Conservation (phyloP, 2,329 filamentous ascomycete genomes). For the Mycocentrospora acerina region DNA sequence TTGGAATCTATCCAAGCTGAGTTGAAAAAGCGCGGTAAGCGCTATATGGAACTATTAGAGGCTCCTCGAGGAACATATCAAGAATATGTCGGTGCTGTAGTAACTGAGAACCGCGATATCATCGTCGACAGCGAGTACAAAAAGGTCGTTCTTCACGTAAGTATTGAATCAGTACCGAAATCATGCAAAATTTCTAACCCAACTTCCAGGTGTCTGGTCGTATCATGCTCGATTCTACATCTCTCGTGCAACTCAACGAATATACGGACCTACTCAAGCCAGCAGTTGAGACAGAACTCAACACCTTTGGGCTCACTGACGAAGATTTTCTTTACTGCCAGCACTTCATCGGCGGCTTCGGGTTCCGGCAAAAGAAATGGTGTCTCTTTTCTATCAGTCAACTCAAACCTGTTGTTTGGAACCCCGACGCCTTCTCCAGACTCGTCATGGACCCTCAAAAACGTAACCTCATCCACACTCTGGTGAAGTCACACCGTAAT, state of each 20-base stretch:
- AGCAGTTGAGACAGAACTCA: slow-evolving; percentile 3
- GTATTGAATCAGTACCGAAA: too few species aligned
- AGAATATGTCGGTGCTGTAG: slow-evolving; percentile 7
- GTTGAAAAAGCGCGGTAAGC: slow-evolving; percentile 45
- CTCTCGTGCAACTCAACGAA: slow-evolving; percentile 10
- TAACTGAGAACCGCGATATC: slow-evolving; percentile 1
- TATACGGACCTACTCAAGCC: slow-evolving; percentile 12
- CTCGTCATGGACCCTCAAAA: slow-evolving; percentile 36
- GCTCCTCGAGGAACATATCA: slow-evolving; percentile 7
- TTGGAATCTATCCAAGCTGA: slow-evolving; percentile 3
- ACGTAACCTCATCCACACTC: slow-evolving; percentile 51
- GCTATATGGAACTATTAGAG: slow-evolving; percentile 36
- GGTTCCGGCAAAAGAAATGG: slow-evolving; percentile 20
- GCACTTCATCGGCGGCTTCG: slow-evolving; percentile 7
- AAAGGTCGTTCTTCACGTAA: not conserved
- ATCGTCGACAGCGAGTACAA: slow-evolving; percentile 5
- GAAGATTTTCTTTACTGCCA: slow-evolving; percentile 43
- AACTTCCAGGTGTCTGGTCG: slow-evolving; percentile 5
- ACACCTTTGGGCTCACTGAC: slow-evolving; percentile 48
- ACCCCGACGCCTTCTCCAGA: slow-evolving; percentile 49
- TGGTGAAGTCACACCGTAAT: slow-evolving; percentile 70
- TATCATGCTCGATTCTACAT: slow-evolving; percentile 13
- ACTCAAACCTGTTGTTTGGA: slow-evolving; percentile 47
- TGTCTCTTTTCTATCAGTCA: slow-evolving; percentile 39
- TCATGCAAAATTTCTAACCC: too few species aligned